Evolutionary conservation across 805 yeast species (phyloP), one percentile per base, ranked within the genome.

Genomic region (Hanseniaspora nectarophila): DNA sequence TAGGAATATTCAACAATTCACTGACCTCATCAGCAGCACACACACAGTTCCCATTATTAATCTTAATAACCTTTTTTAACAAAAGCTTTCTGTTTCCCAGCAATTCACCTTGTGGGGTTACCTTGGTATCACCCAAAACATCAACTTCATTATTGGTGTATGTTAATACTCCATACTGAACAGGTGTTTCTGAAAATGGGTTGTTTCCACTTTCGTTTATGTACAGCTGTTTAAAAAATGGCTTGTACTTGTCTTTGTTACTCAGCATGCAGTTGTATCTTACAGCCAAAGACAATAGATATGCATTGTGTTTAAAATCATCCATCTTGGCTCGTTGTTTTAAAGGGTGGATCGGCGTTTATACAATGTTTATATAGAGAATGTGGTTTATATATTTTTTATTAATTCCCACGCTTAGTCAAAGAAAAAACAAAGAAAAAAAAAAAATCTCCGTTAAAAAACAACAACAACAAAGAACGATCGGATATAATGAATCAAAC

Each of bases 121-220:
- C 37, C 18, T 42, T 49, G 15, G 20, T 49, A 6, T 49, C 53
- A 26, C 53, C 53, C 8, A 49, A 10, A 16, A n/a, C 29, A 35
- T 49, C 53, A 15, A 26, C 18, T 9, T 23, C 43, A 34, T 49
- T 44, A 9, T 37, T 42, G 12, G 37, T 34, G 18, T 34, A 40
- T 18, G 44, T 49, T 3, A 49, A 7, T 5, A 24, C 10, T 8
- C 44, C 44, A 6, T 42, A 34, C 7, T 33, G 26, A 2, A 34
- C 10, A 5, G 53, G 53, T 26, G 43, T 49, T 18, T 40, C 43
- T 18, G 18, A n/a, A 33, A 42, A 49, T 15, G 53, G 53, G 16
- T 49, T 49, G 16, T n/a, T 10, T 3, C 20, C 18, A 15, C 9
- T 43, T 12, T 47, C 45, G 18, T 47, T 43, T 7, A 40, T 21